Evolutionary conservation across 2,329 filamentous ascomycete species (phyloP).

Genomic region (Ceratocystis albifundus): DNA sequence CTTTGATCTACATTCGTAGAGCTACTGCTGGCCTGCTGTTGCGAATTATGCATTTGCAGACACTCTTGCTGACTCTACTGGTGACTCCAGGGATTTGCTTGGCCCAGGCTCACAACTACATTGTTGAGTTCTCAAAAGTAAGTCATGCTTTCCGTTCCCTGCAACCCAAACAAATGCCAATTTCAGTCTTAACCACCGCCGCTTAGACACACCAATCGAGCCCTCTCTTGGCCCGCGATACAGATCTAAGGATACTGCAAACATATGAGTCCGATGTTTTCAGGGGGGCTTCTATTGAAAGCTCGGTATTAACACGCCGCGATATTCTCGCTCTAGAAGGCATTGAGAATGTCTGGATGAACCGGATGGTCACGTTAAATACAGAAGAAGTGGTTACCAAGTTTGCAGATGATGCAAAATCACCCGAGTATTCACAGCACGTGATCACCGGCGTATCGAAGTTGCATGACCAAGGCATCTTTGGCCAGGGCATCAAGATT

Average conservation of each 20-base stretch:
- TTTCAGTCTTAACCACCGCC: neutral
- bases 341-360: conserved; percentile 34
- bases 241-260: neutral
- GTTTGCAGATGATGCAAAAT: conserved; percentile 15
- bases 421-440: conserved; percentile 31
- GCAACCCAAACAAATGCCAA: neutral
- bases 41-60: neutral
- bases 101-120: conserved; percentile 10
- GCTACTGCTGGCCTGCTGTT: neutral
- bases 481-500: conserved; percentile 33
- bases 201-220: conserved; percentile 5
- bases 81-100: neutral
- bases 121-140: conserved; percentile 18
- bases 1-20: neutral
- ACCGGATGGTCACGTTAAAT: conserved; percentile 36
- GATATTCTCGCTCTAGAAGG: conserved; percentile 32
- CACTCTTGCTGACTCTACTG: neutral
- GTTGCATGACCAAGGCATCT: conserved; percentile 31
- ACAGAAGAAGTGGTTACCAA: neutral
- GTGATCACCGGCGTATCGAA: conserved; percentile 34
- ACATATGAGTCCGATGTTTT: conserved; percentile 36
- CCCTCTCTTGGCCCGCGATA: neutral
- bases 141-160: neutral
- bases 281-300: conserved; percentile 43
- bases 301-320: conserved; percentile 36